Percentiles rank a stretch among this genome's conserved stretches.
phyloP scores from a whole-genome alignment of 2,329 filamentous ascomycete species.

The Alternaria gansuensis region DNA sequence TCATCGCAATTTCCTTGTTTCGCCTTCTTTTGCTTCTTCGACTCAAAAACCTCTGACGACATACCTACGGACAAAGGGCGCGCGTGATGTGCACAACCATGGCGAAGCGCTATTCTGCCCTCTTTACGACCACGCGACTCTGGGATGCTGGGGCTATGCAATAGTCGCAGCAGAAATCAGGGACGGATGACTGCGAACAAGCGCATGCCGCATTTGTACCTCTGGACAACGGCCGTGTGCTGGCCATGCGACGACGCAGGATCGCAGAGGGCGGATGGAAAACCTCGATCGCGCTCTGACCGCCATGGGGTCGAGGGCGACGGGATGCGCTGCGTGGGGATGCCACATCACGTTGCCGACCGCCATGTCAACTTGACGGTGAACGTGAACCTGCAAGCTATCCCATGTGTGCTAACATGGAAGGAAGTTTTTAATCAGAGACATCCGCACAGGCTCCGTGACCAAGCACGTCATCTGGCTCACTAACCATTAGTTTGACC shows the following conservation, averaged over 20 bases:
- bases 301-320: slow-evolving; percentile 19
- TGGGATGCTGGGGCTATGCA: slow-evolving; percentile 15
- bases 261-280: slow-evolving; percentile 20
- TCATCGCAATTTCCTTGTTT: slow-evolving; percentile 8
- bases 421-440: slow-evolving; percentile 6
- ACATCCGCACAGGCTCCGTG: slow-evolving; percentile 7
- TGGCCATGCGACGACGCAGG: slow-evolving; percentile 13
- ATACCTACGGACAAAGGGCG: slow-evolving; percentile 14
- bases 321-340: slow-evolving; percentile 19
- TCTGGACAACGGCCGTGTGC: slow-evolving; percentile 13
- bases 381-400: slow-evolving; percentile 8
- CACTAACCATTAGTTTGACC: slow-evolving; percentile 8
- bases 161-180: neutral
- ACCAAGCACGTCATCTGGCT: slow-evolving; percentile 11
- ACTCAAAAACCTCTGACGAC: slow-evolving; percentile 18
- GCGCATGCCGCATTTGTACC: slow-evolving; percentile 12
- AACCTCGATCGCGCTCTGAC: slow-evolving; percentile 23
- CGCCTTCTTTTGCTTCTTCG: slow-evolving; percentile 22
- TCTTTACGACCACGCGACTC: slow-evolving; percentile 1
- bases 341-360: slow-evolving; percentile 24
- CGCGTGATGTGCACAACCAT: slow-evolving; percentile 7
- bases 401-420: slow-evolving; percentile 1
- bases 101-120: slow-evolving; percentile 8
- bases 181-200: slow-evolving; percentile 15
- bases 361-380: slow-evolving; percentile 19